A percentile compares a stretch with the other conserved stretches of the same genome.
Evolutionary conservation across 2,329 filamentous ascomycete species (phyloP).

Genomic region (Cladophialophora chaetospira): DNA sequence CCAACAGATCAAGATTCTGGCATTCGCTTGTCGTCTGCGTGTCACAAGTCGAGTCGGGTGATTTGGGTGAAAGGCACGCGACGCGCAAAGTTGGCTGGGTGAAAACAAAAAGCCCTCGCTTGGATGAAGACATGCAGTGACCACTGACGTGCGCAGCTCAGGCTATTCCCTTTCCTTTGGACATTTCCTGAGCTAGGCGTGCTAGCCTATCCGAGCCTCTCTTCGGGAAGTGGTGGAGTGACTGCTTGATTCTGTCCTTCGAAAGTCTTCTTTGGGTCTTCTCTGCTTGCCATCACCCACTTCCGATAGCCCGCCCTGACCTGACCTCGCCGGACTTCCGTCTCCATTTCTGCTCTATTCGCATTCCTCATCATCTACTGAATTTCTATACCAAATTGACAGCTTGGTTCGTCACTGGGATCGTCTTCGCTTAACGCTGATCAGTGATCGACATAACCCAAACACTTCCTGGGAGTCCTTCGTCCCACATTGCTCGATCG

Average conservation of each 20-base stretch:
- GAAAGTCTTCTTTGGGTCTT: constrained; percentile 13
- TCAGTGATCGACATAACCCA: constrained; percentile 11
- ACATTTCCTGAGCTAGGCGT: background rate
- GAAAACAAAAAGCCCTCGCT: background rate
- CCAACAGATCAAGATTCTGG: background rate
- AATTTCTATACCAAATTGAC: background rate
- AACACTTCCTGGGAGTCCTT: constrained; percentile 4
- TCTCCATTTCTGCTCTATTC: background rate
- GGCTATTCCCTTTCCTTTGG: background rate
- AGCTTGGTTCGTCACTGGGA: background rate
- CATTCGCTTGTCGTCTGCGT: background rate
- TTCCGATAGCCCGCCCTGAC: background rate
- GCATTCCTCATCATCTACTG: background rate
- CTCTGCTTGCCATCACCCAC: background rate
- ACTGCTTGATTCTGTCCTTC: constrained; percentile 1
- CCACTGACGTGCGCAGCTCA: background rate
- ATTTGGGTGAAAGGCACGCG: background rate
- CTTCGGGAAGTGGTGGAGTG: background rate
- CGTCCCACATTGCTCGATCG: background rate
- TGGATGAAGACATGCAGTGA: background rate
- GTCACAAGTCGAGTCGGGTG: background rate
- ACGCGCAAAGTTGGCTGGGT: background rate
- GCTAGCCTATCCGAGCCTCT: background rate
- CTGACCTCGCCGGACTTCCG: too few relatives aligned
- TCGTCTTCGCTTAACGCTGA: background rate